These are phyloP conservation scores for Sporobolomyces roseus DNA, from an alignment of 768 basidiomycete species.

Conservation along the genomic window DNA sequence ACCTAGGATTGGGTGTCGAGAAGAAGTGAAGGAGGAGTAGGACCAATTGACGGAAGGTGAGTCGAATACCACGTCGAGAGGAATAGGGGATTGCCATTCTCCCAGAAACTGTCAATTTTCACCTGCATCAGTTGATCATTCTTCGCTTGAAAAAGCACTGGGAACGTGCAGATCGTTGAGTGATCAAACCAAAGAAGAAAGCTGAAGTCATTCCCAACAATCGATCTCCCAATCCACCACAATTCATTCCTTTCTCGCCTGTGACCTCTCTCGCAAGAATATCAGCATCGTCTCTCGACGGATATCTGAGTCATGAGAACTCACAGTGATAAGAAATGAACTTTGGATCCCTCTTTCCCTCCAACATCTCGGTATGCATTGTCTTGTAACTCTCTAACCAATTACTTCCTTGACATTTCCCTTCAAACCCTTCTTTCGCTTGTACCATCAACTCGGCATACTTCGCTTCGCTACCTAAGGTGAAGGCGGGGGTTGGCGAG, in stretches of 20 bases:
- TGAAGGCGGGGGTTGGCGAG: conserved; percentile 1
- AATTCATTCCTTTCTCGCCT: conserved; percentile 36
- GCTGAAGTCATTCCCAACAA: conserved; percentile 40
- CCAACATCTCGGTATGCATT: conserved; percentile 34
- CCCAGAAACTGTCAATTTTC: conserved; percentile 19
- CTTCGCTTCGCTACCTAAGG: conserved; percentile 15
- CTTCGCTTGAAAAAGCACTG: neutral
- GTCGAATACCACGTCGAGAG: conserved; percentile 39
- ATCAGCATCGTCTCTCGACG: no score
- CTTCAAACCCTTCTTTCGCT: conserved; percentile 19
- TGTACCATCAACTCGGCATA: conserved; percentile 14
- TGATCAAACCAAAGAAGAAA: conserved; percentile 37
- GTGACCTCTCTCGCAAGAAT: no score
- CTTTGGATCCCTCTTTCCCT: conserved; percentile 21
- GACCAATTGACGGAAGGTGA: conserved; percentile 37
- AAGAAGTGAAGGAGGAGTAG: conserved; percentile 28
- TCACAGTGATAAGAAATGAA: conserved; percentile 34
- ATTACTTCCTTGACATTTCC: conserved; percentile 21
- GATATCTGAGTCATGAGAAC: neutral
- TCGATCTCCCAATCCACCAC: conserved; percentile 35
- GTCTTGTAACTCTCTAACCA: conserved; percentile 27
- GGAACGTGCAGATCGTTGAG: conserved; percentile 26
- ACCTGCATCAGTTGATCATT: neutral
- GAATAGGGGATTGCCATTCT: conserved; percentile 38
- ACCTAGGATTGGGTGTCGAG: conserved; percentile 22